Base-by-base conservation (phyloP, 257 asterid species). In the Solanum bukasovii region DNA sequence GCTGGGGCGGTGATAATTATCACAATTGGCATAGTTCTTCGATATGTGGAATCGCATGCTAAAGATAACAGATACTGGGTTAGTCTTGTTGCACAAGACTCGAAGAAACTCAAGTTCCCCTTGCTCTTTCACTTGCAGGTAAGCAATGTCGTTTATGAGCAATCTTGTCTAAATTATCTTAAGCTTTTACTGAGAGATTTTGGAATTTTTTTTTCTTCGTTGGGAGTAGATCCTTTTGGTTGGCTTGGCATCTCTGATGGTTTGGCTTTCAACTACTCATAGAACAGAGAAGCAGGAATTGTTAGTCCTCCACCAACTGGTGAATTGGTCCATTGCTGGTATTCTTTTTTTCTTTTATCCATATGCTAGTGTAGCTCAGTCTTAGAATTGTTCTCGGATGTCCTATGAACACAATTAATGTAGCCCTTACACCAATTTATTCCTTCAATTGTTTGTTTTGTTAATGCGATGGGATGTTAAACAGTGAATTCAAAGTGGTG, bases 261-360 rank as follows among this genome's bases (percentile, higher is more conserved):
- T 97, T 89, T 88, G 96, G 81, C 86, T 97, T 88, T 97, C 99
- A 89, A 95, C 99, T 27, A 92, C 95, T 91, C 99, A 90, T 89
- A 93, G 99, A 94, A 92, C 98, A 74, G 95, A 97, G 90, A 97
- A 95, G 83, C 98, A 93, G 90, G 98, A 96, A 90, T 88, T 94
- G 91, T 96, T 90, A 90, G 93, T 90, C 68, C 74, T 93, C 70
- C 99, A 97, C 95, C 99, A 96, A 93, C 89, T 95, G 84, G 92
- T 94, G 88, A 97, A 95, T 91, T 97, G 99, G 99, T 91, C 92
- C 34, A 91, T 93, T 89, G 96, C 99, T 87, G 99, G 99, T 96
- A 96, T 77, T 77, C 42, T 31, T 89, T 89, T 72, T 84, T 71
- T 70, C 87, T 85, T 87, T 49, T 71, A 25, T 65, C 63, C 49